Evolutionary conservation across 768 basidiomycete species (phyloP).

Genomic region (Rhizopogon vulgaris): DNA sequence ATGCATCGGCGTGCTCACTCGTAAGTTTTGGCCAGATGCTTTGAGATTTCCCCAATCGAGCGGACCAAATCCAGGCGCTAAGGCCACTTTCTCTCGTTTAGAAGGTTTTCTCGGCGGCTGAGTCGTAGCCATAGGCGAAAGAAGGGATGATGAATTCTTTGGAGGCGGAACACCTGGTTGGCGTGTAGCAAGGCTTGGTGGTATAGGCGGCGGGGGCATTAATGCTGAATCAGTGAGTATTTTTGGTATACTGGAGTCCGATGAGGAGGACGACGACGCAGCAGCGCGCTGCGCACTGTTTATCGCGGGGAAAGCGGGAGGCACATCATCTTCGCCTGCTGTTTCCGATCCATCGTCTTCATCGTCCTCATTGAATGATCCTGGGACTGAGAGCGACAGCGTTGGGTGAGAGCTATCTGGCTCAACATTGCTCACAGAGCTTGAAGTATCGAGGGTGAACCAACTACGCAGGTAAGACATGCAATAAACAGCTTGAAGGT

Average conservation of each 20-base stretch:
- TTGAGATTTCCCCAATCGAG: constrained; percentile 93
- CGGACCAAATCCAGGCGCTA: constrained; percentile 87
- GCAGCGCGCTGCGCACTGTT: constrained; percentile 64
- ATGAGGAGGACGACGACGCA: constrained; percentile 12
- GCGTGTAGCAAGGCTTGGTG: constrained; percentile 33
- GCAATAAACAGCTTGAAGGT: neutral
- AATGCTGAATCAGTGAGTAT: constrained; percentile 40
- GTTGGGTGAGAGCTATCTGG: constrained; percentile 1
- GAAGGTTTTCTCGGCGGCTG: constrained; percentile 52
- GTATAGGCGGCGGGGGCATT: constrained; percentile 51
- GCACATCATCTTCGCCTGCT: constrained; percentile 45
- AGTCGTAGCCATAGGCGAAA: constrained; percentile 58
- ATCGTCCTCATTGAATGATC: constrained; percentile 22
- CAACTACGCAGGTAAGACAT: constrained; percentile 55
- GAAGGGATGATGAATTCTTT: constrained; percentile 36
- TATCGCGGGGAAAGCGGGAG: constrained; percentile 70
- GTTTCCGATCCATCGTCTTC: constrained; percentile 33
- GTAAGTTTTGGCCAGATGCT: constrained; percentile 69
- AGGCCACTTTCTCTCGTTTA: constrained; percentile 72
- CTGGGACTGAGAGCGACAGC: constrained; percentile 10
- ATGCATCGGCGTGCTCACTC: constrained; percentile 40
- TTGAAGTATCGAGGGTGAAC: constrained; percentile 34
- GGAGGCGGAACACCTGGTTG: constrained; percentile 25
- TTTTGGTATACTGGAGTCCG: constrained; percentile 10
- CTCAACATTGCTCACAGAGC: neutral